Conservation (phyloP, 306 rosid species). For the Fragaria vesca region DNA sequence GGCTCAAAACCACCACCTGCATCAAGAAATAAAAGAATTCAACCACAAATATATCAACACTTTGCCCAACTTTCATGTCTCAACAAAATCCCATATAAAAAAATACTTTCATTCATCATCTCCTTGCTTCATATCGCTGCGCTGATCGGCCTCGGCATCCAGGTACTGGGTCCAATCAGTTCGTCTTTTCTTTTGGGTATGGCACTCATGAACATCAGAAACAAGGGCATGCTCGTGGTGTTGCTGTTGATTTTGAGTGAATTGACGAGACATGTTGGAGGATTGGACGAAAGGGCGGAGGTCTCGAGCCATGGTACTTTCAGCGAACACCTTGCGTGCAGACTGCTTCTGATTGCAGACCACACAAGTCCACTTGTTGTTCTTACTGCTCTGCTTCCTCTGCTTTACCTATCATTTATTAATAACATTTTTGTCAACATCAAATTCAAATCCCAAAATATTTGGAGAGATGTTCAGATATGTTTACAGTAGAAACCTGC, state of each 20-base stretch:
- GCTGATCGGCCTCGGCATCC: constrained; percentile 29
- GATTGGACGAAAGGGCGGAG: constrained; percentile 73
- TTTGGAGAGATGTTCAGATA: neutral
- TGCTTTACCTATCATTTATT: constrained; percentile 67
- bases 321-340: constrained; percentile 66
- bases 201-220: neutral
- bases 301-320: constrained; percentile 66
- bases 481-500: constrained; percentile 47
- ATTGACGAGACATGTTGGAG: constrained; percentile 72
- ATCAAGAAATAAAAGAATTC: neutral
- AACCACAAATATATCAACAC: neutral
- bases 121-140: neutral
- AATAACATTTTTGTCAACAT: neutral
- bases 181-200: constrained; percentile 22
- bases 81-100: constrained; percentile 7
- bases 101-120: constrained; percentile 1
- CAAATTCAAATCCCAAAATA: neutral
- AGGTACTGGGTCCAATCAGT: constrained; percentile 72
- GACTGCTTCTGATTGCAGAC: constrained; percentile 85
- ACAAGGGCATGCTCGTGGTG: neutral
- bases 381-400: constrained; percentile 52
- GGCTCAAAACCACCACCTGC: constrained; percentile 45
- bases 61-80: neutral
- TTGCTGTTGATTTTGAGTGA: neutral
- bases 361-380: constrained; percentile 71